Percentiles rank a stretch among this genome's conserved stretches.
Conservation (phyloP, 768 basidiomycete genomes). For the Boletus fagicola region DNA sequence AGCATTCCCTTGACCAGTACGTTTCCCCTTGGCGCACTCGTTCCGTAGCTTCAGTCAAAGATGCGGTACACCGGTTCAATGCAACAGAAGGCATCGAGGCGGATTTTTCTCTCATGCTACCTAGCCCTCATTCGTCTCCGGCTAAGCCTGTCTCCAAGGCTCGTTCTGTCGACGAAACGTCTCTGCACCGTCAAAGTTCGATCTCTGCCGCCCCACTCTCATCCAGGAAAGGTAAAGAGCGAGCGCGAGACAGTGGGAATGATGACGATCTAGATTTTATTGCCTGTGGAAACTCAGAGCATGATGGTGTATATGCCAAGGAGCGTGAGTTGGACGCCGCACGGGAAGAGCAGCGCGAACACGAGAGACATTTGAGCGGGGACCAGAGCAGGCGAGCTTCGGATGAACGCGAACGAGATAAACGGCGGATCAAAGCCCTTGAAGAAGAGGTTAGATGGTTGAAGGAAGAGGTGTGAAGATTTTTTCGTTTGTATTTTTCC, state of each 20-base stretch:
- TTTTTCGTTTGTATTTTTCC: neutral
- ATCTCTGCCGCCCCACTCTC: neutral
- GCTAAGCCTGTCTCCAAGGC: constrained; percentile 25
- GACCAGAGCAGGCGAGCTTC: constrained; percentile 31
- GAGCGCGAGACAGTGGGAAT: constrained; percentile 31
- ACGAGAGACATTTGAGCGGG: constrained; percentile 40
- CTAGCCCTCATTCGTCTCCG: constrained; percentile 42
- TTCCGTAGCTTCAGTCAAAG: constrained; percentile 43
- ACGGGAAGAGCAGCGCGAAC: constrained; percentile 48
- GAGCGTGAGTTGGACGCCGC: constrained; percentile 62
- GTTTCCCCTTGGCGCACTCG: constrained; percentile 35
- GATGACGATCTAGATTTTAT: constrained; percentile 30
- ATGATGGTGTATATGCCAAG: constrained; percentile 53
- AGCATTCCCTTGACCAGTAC: constrained; percentile 15
- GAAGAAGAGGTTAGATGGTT: constrained; percentile 64
- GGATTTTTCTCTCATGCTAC: constrained; percentile 51
- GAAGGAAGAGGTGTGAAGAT: constrained; percentile 49
- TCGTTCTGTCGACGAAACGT: constrained; percentile 19
- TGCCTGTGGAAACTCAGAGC: constrained; percentile 42
- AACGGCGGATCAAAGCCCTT: constrained; percentile 58
- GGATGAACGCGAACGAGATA: constrained; percentile 53
- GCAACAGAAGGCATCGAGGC: constrained; percentile 43
- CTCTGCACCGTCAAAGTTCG: constrained; percentile 1
- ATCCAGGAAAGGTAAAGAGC: constrained; percentile 47
- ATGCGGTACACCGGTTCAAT: constrained; percentile 49